Evolutionary conservation across 2,329 filamentous ascomycete species (phyloP), one percentile per base, ranked within the genome.

Genomic region (Simplicillium sp.): DNA sequence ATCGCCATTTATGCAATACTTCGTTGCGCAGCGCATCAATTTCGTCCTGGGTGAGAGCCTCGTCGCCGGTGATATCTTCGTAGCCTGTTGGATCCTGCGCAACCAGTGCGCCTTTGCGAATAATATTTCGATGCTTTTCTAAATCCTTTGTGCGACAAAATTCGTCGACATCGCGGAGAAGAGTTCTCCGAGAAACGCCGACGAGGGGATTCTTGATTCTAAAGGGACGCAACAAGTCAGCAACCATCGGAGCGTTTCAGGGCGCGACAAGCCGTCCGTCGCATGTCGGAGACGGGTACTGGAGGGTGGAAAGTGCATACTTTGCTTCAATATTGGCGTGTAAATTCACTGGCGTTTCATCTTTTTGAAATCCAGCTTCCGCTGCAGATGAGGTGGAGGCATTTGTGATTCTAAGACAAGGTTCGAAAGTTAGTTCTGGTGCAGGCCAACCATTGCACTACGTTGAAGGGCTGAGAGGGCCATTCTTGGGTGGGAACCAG

Each of bases 61-160:
- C 63, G 40, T 74, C 63, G 47, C 73, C 71, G 4, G 58, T 61
- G 33, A 87, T 69, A 29, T 70, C 64, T 43, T 85, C 80, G 55
- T 66, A 84, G 25, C 69, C 67, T 8, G 65, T 63, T 0, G 83
- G 83, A 49, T 82, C 77, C 56, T 86, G 82, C 3, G 85, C 85
- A 14, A 88, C 73, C 11, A 90, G 67, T 3, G 84, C 86, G 29
- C 83, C 85, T 51, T 81, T 82, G 39, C 73, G 68, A 39, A 88
- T 68, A 13, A 82, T 54, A 3, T 65, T 61, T 3, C 77, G 60
- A 48, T 82, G 70, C 40, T 82, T 73, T 2, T 64, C 58, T 18
- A 88, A 66, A 17, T 69, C 69, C 48, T 82, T 74, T 34, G 71
- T 61, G 12, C 65, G 62, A 32, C 79, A 81, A 51, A 84, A 86